Evolutionary conservation across 805 yeast species (phyloP).

Genomic region (Candida michaelii): DNA sequence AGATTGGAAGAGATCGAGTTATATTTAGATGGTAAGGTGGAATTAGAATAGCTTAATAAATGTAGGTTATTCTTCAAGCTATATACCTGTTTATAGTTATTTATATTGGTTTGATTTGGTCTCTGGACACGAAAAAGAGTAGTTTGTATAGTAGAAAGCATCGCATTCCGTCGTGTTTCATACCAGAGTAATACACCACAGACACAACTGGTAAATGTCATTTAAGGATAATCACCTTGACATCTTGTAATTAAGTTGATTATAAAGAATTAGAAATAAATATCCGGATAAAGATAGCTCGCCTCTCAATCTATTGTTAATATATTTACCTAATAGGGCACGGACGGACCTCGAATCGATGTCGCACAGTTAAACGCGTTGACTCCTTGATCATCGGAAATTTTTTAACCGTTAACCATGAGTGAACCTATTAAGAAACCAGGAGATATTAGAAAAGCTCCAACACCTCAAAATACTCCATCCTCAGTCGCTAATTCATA

Average conservation of each 20-base stretch:
- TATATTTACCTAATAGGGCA: neutral
- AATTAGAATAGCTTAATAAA: neutral
- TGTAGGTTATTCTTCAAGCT: neutral
- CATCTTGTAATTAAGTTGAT: too few relatives aligned
- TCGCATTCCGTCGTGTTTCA: neutral
- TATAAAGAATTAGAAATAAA: too few relatives aligned
- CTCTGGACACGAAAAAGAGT: too few relatives aligned
- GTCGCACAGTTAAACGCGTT: constrained; percentile 2
- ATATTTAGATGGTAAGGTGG: constrained; percentile 44
- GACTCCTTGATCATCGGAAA: constrained; percentile 9
- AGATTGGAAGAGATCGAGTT: constrained; percentile 60
- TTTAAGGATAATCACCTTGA: too few relatives aligned
- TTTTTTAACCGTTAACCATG: constrained; percentile 44
- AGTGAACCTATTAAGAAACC: constrained; percentile 77
- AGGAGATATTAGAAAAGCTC: constrained; percentile 85
- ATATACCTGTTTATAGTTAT: constrained; percentile 2
- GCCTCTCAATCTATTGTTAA: too few relatives aligned
- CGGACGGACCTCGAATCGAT: constrained; percentile 1
- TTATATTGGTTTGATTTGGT: neutral
- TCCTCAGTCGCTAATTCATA: constrained; percentile 79
- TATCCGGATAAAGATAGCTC: too few relatives aligned
- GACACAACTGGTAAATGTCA: too few relatives aligned
- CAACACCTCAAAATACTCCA: constrained; percentile 98
- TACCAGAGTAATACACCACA: too few relatives aligned
- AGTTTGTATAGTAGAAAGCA: too few relatives aligned